A percentile compares a stretch with the other conserved stretches of the same genome.
These are phyloP conservation scores for Cladosporium phlei DNA, from an alignment of 2,329 filamentous ascomycete species.

Conservation along the genomic window DNA sequence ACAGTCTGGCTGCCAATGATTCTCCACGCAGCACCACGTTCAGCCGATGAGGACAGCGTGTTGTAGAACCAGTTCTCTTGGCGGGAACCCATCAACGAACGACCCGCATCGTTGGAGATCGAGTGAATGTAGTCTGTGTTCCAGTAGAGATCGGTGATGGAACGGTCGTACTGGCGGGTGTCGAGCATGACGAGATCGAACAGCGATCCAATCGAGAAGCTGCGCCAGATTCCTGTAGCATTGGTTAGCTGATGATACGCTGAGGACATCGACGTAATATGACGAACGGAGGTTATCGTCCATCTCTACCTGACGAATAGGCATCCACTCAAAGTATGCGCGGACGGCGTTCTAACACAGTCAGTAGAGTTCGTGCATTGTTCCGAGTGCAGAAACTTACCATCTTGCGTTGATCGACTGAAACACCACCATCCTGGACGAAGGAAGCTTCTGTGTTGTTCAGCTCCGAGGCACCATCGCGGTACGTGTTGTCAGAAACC, in stretches of 20 bases:
- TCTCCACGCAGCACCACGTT: constrained; percentile 65
- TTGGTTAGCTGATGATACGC: no score
- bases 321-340: constrained; percentile 37
- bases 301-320: constrained; percentile 59
- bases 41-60: constrained; percentile 38
- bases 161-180: constrained; percentile 64
- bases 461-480: constrained; percentile 55
- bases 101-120: constrained; percentile 62
- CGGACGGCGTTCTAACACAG: not conserved
- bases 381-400: not conserved
- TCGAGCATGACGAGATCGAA: constrained; percentile 66
- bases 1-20: constrained; percentile 67
- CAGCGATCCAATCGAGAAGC: constrained; percentile 61
- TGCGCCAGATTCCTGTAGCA: constrained; percentile 67
- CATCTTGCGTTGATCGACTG: constrained; percentile 68
- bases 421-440: constrained; percentile 52
- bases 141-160: constrained; percentile 53
- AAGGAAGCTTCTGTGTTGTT: constrained; percentile 67
- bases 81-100: constrained; percentile 64
- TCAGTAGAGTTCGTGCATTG: not conserved
- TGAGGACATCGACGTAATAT: no score
- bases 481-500: constrained; percentile 61
- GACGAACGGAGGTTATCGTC: constrained; percentile 64
- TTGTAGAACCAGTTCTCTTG: constrained; percentile 74
- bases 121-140: constrained; percentile 29